Conservation (phyloP, 345 rosid genomes). For the Gossypium stocksii region DNA sequence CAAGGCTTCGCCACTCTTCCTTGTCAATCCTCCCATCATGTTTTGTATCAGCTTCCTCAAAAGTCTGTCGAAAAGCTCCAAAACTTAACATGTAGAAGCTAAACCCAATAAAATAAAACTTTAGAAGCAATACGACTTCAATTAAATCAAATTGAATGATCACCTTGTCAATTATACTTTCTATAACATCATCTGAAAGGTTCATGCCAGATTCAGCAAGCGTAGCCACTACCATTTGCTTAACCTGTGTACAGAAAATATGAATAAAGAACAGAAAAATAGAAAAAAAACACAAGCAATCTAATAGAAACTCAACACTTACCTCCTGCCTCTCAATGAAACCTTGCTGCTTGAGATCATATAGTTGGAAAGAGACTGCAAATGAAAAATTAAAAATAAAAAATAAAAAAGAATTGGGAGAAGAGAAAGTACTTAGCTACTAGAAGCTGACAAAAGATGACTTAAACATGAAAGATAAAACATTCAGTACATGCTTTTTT, state of each 20-base stretch:
- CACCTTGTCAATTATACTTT: slow-evolving; percentile 94
- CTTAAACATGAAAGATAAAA: background rate
- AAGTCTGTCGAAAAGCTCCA: slow-evolving; percentile 49
- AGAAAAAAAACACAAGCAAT: background rate
- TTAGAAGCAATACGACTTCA: background rate
- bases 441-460: background rate
- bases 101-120: background rate
- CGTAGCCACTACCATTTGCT: slow-evolving; percentile 99
- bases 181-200: slow-evolving; percentile 81
- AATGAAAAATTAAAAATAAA: background rate
- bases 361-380: slow-evolving; percentile 94
- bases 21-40: slow-evolving; percentile 95
- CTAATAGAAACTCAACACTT: background rate
- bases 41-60: slow-evolving; percentile 96
- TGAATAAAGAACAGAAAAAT: background rate
- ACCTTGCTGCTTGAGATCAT: slow-evolving; percentile 99
- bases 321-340: slow-evolving; percentile 99
- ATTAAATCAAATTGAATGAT: background rate
- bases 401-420: background rate
- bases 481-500: background rate
- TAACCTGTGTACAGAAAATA: slow-evolving; percentile 45
- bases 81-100: background rate
- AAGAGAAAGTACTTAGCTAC: background rate
- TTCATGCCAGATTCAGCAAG: slow-evolving; percentile 99
- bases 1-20: slow-evolving; percentile 97